Base-by-base conservation (phyloP, 352 stramenopile genomes). In the Globisporangium paroecandrum region DNA sequence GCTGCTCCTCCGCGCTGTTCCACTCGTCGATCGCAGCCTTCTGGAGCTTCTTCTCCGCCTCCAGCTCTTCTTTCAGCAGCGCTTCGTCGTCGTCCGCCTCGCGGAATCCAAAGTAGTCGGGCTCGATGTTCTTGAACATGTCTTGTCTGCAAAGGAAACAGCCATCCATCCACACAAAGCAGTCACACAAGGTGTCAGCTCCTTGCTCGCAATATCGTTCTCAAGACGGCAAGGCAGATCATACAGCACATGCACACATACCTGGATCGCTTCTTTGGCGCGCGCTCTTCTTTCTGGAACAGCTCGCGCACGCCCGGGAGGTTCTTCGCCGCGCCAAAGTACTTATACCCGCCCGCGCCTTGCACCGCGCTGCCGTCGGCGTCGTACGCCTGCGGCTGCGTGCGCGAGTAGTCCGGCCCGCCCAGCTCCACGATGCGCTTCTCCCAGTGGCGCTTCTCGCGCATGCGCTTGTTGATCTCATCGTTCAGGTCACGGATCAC, bases 401-500 rank as follows among this genome's bases (percentile, higher is more conserved):
- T 75, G n/a, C 82, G 82, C 13, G 66, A 76, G 70, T 98, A 98
- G 82, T 98, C 89, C 0, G 84, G 69, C 9, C 95, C 96, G 27
- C 96, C 95, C 18, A 99, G 79, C 82, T 90, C 79, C 74, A 89
- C 89, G 61, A 98, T 97, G 46, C 86, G 78, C 53, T 79, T 77
- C 66, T 98, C 87, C 90, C 90, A 97, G 67, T 93, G 82, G 58
- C 75, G 67, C 65, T 97, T 98, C 79, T 99, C 96, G 46, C 93
- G 76, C 49, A 99, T 89, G 73, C 97, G 91, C 72, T 98, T 98
- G 82, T 99, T 99, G 78, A 99, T 99, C 73, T 97, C 81, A 81
- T 99, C 97, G 77, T 99, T 99, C 55, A 99, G 76, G 77, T 99
- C 97, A 25, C 97, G 89, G 68, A 99, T 97, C 51, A 94, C 87